Percentiles rank a stretch among this genome's conserved stretches.
Conservation (phyloP, 805 yeast species). For the Starmerella gropengiesseri region DNA sequence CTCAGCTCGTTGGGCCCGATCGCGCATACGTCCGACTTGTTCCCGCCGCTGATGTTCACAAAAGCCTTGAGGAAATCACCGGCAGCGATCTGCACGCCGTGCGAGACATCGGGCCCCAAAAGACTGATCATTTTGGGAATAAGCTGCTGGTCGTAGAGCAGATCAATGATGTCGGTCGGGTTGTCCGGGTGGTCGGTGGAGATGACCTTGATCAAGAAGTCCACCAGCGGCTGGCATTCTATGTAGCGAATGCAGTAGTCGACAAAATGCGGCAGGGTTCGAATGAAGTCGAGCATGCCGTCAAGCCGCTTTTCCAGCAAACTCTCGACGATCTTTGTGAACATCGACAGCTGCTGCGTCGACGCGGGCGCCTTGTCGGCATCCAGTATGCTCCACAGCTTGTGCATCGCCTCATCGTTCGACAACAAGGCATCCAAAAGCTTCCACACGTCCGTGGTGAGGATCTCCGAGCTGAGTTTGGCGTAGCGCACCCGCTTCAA, state of each 20-base stretch:
- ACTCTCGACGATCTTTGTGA: constrained; percentile 85
- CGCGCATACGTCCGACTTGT: constrained; percentile 76
- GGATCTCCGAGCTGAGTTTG: constrained; percentile 73
- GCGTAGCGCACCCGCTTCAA: constrained; percentile 30
- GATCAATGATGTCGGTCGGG: constrained; percentile 76
- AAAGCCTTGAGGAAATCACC: constrained; percentile 92
- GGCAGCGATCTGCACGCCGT: constrained; percentile 80
- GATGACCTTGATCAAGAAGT: constrained; percentile 74
- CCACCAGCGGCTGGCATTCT: constrained; percentile 91
- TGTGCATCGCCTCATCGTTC: constrained; percentile 48
- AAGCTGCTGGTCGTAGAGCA: constrained; percentile 59
- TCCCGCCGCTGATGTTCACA: constrained; percentile 86
- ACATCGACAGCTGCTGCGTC: constrained; percentile 70
- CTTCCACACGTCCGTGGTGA: constrained; percentile 90
- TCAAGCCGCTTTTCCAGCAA: constrained; percentile 79
- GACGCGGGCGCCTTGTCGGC: constrained; percentile 32
- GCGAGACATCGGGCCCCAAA: constrained; percentile 54
- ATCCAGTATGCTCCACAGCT: constrained; percentile 73
- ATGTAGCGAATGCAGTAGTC: constrained; percentile 73
- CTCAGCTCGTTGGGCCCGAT: constrained; percentile 94
- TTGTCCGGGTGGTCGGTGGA: constrained; percentile 86
- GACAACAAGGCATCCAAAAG: constrained; percentile 83
- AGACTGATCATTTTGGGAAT: constrained; percentile 62
- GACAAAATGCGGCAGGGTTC: constrained; percentile 58
- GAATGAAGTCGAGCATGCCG: constrained; percentile 59